Base-by-base conservation (phyloP, 768 basidiomycete genomes). In the Rhizopogon roseolus region DNA sequence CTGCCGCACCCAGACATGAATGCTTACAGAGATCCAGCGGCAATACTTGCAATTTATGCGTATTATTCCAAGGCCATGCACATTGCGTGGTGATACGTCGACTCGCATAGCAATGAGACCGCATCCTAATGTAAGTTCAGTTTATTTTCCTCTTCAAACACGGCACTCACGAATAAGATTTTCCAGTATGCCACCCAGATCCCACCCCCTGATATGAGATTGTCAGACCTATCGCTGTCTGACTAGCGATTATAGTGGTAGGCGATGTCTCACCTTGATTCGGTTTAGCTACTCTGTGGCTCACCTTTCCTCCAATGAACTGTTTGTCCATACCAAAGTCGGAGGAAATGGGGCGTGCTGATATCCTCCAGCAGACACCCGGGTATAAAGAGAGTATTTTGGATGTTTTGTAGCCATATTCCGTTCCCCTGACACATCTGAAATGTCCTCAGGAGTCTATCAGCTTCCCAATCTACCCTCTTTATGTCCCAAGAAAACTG, bases 401-500 rank as follows among this genome's bases (percentile, higher is more conserved):
- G 28, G 27, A 17, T 44, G 28, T n/a, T n/a, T 29, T 29, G 9
- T 9, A 32, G n/a, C 10, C 28, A 17, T 10, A 32, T 32, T 10
- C 1, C 9, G 9, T 32, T 32, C 27, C 27, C 5, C 16, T 28
- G 27, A 44, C 25, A n/a, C 28, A 5, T 28, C 38, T 19, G n/a
- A 53, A 43, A 67, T 66, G 63, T 45, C 58, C 34, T 36, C 38
- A 16, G 61, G 58, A 57, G 38, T 56, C 13, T 66, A 57, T 32
- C 66, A 46, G 34, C 54, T 68, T 45, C 67, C 66, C n/a, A 40
- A 60, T 44, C 57, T 68, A 25, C 59, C 66, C 10, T 41, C 39
- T 27, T 46, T 63, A 9, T 57, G 66, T 25, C 64, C 66, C 16
- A 53, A 54, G 56, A 68, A 70, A 44, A 58, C 66, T 10, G 64